Evolutionary conservation across 2,329 filamentous ascomycete genomes (phyloP).

Genomic region (Ascochyta pisi): DNA sequence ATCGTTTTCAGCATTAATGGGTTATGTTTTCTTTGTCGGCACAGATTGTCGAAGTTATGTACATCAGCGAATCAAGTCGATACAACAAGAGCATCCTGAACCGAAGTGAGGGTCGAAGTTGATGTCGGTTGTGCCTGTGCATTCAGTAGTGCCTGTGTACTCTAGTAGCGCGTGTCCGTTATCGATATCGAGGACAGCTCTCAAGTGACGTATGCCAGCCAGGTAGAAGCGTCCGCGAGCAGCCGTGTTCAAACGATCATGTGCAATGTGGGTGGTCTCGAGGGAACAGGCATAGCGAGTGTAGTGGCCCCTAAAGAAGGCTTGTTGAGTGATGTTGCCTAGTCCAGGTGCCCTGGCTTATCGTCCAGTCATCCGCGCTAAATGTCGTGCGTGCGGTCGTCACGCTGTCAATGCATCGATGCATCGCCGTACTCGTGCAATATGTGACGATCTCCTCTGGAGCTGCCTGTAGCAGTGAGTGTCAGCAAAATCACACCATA

Average conservation of each 20-base stretch:
- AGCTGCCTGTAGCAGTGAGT: conserved; percentile 43
- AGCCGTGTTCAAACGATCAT: conserved; percentile 3
- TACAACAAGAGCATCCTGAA: conserved; percentile 6
- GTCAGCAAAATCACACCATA: conserved; percentile 4
- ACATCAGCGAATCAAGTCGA: conserved; percentile 25
- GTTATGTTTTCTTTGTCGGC: conserved; percentile 16
- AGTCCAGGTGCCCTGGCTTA: conserved; percentile 8
- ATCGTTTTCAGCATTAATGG: conserved; percentile 24
- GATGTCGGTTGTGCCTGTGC: background rate
- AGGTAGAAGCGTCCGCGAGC: background rate
- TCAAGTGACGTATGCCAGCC: conserved; percentile 20
- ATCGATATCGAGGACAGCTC: conserved; percentile 23
- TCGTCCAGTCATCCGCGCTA: conserved; percentile 18
- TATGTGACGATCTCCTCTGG: conserved; percentile 39
- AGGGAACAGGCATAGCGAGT: conserved; percentile 6
- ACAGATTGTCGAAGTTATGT: conserved; percentile 19
- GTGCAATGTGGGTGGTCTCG: background rate
- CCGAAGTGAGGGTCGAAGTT: background rate
- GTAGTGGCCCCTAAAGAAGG: conserved; percentile 5
- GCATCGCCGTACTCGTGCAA: conserved; percentile 36
- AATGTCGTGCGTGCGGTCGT: conserved; percentile 27
- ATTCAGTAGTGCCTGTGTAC: background rate
- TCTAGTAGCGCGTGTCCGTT: conserved; percentile 10
- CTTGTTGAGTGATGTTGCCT: conserved; percentile 24
- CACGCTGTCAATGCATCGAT: conserved; percentile 39